Percentiles rank a stretch among this genome's conserved stretches.
Evolutionary conservation across 2,329 filamentous ascomycete species (phyloP).

Genomic region (Botrytis deweyae): DNA sequence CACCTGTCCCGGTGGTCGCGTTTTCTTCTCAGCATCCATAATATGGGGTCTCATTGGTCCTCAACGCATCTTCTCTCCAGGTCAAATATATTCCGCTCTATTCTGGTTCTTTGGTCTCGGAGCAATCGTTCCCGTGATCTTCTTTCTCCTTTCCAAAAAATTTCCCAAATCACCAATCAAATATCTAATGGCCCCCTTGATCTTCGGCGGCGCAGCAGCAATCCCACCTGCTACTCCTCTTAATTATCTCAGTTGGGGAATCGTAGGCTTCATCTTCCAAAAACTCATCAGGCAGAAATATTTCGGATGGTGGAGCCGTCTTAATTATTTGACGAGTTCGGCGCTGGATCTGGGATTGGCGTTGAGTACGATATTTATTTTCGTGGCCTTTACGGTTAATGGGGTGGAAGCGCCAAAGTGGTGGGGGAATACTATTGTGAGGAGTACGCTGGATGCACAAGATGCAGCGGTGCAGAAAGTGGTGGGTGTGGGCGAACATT

Average conservation of each 20-base stretch:
- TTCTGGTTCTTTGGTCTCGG: constrained; percentile 38
- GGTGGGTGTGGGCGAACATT: not conserved
- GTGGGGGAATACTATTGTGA: not conserved
- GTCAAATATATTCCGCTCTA: constrained; percentile 35
- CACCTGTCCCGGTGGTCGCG: constrained; percentile 51
- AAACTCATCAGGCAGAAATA: constrained; percentile 63
- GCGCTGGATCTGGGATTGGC: constrained; percentile 69
- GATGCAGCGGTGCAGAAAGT: not conserved
- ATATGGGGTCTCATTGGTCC: constrained; percentile 76
- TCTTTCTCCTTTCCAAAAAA: constrained; percentile 46
- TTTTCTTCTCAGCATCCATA: constrained; percentile 68
- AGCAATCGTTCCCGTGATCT: constrained; percentile 31
- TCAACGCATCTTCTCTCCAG: constrained; percentile 42
- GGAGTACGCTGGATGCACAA: not conserved
- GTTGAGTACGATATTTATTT: constrained; percentile 70
- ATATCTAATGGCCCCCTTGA: constrained; percentile 31
- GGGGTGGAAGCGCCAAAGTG: constrained; percentile 42
- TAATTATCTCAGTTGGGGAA: constrained; percentile 69
- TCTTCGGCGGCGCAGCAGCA: constrained; percentile 29
- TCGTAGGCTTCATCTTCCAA: constrained; percentile 67
- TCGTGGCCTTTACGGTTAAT: constrained; percentile 56
- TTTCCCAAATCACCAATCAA: constrained; percentile 62
- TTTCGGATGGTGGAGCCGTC: constrained; percentile 73
- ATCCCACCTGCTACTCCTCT: constrained; percentile 68
- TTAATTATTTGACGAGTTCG: constrained; percentile 73